Conservation (phyloP, 73 alveolate species). For the Stentor roeselii region DNA sequence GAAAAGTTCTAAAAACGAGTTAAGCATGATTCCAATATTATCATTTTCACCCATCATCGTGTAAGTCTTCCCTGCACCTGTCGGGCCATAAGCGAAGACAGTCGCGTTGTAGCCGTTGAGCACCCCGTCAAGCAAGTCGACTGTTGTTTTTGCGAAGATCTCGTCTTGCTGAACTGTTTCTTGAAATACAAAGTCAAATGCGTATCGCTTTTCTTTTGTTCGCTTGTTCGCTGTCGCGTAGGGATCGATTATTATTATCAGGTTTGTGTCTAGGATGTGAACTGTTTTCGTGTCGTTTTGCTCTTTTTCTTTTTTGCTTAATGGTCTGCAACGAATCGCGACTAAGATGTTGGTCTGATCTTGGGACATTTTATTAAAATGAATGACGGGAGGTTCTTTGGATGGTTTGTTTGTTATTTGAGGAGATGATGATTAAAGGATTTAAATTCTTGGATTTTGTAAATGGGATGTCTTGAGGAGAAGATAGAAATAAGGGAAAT, state of each 20-base stretch:
- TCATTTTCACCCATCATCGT: slow-evolving; percentile 96
- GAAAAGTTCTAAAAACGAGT: slow-evolving; percentile 80
- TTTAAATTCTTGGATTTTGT: background rate
- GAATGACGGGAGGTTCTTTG: background rate
- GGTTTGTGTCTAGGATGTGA: slow-evolving; percentile 42
- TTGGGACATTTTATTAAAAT: background rate
- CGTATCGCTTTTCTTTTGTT: slow-evolving; percentile 88
- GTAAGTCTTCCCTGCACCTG: slow-evolving; percentile 98
- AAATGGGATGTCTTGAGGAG: background rate
- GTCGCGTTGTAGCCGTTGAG: slow-evolving; percentile 96
- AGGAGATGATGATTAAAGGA: background rate
- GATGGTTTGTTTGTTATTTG: background rate
- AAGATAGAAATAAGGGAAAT: background rate
- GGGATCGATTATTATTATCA: slow-evolving; percentile 52
- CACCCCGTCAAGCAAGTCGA: slow-evolving; percentile 90
- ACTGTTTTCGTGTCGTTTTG: slow-evolving; percentile 27
- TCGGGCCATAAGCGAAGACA: slow-evolving; percentile 98
- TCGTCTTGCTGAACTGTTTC: slow-evolving; percentile 76
- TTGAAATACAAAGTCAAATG: slow-evolving; percentile 98
- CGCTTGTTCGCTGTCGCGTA: slow-evolving; percentile 80
- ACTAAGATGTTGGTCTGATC: slow-evolving; percentile 76
- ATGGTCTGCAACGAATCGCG: slow-evolving; percentile 90
- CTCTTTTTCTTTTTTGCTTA: slow-evolving; percentile 52
- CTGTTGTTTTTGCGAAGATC: slow-evolving; percentile 88
- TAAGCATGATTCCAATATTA: slow-evolving; percentile 85